Evolutionary conservation across 2,329 filamentous ascomycete genomes (phyloP).

Genomic region (Bipolaris oryzae): DNA sequence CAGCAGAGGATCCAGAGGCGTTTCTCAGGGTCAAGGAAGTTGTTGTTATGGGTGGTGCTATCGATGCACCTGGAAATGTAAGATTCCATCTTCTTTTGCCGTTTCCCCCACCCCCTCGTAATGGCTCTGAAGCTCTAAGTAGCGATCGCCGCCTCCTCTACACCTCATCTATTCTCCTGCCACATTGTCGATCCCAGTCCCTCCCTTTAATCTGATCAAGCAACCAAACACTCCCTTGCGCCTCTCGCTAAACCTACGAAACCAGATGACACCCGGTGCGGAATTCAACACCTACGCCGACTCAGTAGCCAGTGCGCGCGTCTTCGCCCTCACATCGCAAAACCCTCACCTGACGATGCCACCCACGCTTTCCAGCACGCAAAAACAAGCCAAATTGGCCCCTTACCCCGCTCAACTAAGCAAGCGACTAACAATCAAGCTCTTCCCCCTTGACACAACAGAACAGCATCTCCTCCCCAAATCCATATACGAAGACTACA

Average conservation of each 20-base stretch:
- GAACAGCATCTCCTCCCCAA: conserved; percentile 51
- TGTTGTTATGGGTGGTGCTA: conserved; percentile 91
- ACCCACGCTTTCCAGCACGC: conserved; percentile 57
- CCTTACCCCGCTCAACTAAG: conserved; percentile 53
- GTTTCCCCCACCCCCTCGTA: neutral
- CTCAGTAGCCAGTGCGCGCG: conserved; percentile 54
- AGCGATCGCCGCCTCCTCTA: conserved; percentile 33
- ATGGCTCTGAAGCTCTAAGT: conserved; percentile 15
- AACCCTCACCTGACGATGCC: conserved; percentile 82
- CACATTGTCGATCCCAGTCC: conserved; percentile 30
- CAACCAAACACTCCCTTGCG: conserved; percentile 44
- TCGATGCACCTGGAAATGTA: conserved; percentile 78
- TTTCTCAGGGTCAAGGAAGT: conserved; percentile 90
- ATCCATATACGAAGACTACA: conserved; percentile 45
- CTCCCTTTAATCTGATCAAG: conserved; percentile 49
- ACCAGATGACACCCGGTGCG: conserved; percentile 72
- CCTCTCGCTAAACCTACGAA: conserved; percentile 38
- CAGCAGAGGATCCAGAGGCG: conserved; percentile 83
- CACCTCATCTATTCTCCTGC: conserved; percentile 26
- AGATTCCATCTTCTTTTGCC: conserved; percentile 9
- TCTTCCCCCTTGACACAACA: conserved; percentile 59
- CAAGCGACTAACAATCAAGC: conserved; percentile 51
- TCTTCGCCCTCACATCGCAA: conserved; percentile 57
- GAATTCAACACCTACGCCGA: conserved; percentile 98
- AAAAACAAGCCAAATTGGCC: conserved; percentile 31